Evolutionary conservation across 1,284 basidiomycete genomes (phyloP).

Genomic region (Jaminaea rosea): DNA sequence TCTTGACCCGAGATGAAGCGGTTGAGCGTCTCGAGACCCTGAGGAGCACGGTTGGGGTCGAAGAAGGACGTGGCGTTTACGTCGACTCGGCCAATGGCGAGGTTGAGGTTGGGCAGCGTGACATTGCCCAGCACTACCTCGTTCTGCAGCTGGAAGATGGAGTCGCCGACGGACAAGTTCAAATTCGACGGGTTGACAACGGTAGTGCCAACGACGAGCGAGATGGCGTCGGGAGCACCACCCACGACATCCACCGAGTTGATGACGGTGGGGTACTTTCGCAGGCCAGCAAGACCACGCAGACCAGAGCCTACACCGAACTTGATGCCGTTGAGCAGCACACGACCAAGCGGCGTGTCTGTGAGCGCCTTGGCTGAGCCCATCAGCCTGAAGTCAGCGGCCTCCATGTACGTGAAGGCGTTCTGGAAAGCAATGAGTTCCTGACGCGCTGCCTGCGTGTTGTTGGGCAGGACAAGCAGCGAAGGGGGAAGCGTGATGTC

Average conservation of each 20-base stretch:
- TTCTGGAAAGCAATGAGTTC: constrained; percentile 45
- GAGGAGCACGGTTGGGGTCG: constrained; percentile 58
- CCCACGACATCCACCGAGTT: constrained; percentile 62
- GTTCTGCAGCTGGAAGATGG: constrained; percentile 55
- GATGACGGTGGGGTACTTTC: constrained; percentile 56
- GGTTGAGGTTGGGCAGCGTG: constrained; percentile 29
- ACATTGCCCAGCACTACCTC: constrained; percentile 42
- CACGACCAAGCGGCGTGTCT: constrained; percentile 59
- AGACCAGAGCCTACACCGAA: constrained; percentile 65
- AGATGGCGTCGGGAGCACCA: constrained; percentile 59
- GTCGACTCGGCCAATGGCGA: constrained; percentile 34
- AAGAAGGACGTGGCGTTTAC: constrained; percentile 37
- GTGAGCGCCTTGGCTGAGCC: constrained; percentile 62
- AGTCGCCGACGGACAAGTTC: constrained; percentile 51
- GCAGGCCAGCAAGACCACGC: constrained; percentile 59
- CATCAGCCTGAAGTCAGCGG: constrained; percentile 56
- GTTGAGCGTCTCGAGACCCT: constrained; percentile 60
- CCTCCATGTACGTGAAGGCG: constrained; percentile 50
- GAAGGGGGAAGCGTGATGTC: constrained; percentile 60
- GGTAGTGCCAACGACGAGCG: constrained; percentile 54
- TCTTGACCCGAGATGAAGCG: constrained; percentile 58
- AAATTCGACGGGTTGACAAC: constrained; percentile 68
- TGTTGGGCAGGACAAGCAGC: constrained; percentile 53
- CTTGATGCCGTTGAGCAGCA: constrained; percentile 64
- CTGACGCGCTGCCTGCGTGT: constrained; percentile 50